Evolutionary conservation across 768 basidiomycete genomes (phyloP), one percentile per base, ranked within the genome.

Genomic region (Boletales sp.): DNA sequence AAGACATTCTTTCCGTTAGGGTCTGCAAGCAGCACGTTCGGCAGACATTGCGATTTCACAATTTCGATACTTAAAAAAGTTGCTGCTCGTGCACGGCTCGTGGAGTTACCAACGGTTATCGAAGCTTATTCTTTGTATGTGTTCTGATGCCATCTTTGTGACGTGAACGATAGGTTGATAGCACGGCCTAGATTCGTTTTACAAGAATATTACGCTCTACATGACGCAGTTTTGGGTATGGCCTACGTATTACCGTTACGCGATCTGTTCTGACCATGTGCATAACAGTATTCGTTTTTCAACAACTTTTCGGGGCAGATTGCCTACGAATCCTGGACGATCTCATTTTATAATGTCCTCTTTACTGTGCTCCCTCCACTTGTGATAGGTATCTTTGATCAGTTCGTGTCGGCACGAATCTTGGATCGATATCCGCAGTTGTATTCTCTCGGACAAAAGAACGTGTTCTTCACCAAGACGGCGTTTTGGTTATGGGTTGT

Each of bases 261-360:
- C 34, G 7, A 19, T 39, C 37, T 2, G 2, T 12, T 18, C 50
- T 57, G 45, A 61, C 39, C 32, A 4, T 11, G 5, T 15, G 24
- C 13, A 12, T 34, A 43, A n/a, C 43, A 97, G 95, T 99, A 83
- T 69, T 97, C 97, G 10, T 95, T 97, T 77, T 91, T 94, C 81
- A 99, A 98, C 77, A 97, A 95, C 62, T 98, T 97, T 74, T 99
- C 97, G 1, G 97, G 97, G 17, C 97, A 98, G 68, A 94, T 98
- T 54, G 90, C 93, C 44, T 94, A 94, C 65, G 97, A 99, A 72
- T 97, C 94, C 18, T 99, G 97, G 97, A 95, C 97, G 8, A 80
- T 98, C 62, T 94, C 97, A 0, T 78, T 94, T 62, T 98, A 97
- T 75, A 97, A 97, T 65, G 92, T 98, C 59, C 68, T 97, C 43